phyloP scores from a whole-genome alignment of 2,329 filamentous ascomycete genomes.

The Lecanicillium sp. region DNA sequence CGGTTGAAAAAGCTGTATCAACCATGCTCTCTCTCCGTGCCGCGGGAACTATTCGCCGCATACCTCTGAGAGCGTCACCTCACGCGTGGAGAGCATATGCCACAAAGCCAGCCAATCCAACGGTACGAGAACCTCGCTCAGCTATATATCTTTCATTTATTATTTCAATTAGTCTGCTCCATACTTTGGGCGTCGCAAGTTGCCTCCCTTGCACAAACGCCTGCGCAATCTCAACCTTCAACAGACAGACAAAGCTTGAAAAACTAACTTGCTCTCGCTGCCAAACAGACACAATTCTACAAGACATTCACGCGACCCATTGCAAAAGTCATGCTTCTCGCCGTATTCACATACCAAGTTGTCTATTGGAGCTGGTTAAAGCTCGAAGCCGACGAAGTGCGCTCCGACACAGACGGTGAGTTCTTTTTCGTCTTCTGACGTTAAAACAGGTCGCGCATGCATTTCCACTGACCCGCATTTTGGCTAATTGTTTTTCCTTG shows the following conservation, averaged over 20 bases:
- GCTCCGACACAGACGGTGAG: constrained; percentile 48
- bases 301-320: constrained; percentile 66
- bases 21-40: constrained; percentile 5
- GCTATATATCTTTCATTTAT: no score
- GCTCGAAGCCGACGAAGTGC: constrained; percentile 64
- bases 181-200: no score
- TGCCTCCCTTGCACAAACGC: no score
- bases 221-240: no score
- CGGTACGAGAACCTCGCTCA: constrained; percentile 6
- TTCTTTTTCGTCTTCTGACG: no score
- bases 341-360: constrained; percentile 72
- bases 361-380: constrained; percentile 67
- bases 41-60: background rate
- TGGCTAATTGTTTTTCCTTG: background rate
- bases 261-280: no score
- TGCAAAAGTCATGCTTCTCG: constrained; percentile 64
- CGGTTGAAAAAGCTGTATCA: no score
- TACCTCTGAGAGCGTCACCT: background rate
- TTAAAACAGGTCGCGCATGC: no score
- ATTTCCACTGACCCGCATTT: no score
- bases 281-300: constrained; percentile 59
- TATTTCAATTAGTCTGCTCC: no score
- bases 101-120: constrained; percentile 7
- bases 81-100: constrained; percentile 1
- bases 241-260: no score